These are phyloP conservation scores for Fraxinus ornus DNA, from an alignment of 305 asterid genomes.

Conservation along the genomic window DNA sequence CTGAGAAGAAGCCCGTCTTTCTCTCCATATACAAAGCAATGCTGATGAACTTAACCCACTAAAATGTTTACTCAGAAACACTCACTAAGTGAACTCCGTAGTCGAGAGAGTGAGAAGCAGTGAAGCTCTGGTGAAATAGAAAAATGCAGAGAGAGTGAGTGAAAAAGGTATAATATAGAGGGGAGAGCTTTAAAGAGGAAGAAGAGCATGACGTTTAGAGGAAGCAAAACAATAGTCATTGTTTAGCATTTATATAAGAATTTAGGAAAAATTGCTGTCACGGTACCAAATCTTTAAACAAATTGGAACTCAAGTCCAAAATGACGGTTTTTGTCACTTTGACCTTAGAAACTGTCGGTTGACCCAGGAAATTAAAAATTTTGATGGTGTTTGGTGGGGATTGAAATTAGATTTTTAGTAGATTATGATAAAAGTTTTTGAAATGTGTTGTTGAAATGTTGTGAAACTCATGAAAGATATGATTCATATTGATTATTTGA, in stretches of 20 bases:
- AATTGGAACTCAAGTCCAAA: too few species aligned
- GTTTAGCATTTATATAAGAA: slow-evolving; percentile 13
- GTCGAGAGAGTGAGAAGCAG: not conserved
- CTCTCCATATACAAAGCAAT: slow-evolving; percentile 51
- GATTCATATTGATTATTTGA: too few species aligned
- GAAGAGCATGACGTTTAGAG: slow-evolving; percentile 50
- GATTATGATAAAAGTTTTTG: too few species aligned
- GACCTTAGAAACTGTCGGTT: too few species aligned
- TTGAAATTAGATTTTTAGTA: too few species aligned
- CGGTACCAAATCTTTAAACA: too few species aligned
- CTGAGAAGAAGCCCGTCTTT: slow-evolving; percentile 69
- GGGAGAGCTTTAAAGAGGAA: not conserved
- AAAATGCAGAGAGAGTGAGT: not conserved
- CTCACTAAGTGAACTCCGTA: not conserved
- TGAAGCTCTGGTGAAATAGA: not conserved
- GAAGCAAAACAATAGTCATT: slow-evolving; percentile 44
- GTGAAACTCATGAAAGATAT: too few species aligned
- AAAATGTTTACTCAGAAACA: not conserved
- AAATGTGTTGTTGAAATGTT: too few species aligned
- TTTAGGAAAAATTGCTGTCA: not conserved
- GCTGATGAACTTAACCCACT: not conserved
- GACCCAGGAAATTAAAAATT: too few species aligned
- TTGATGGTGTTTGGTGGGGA: too few species aligned
- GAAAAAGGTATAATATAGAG: not conserved
- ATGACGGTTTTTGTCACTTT: too few species aligned